phyloP scores from a whole-genome alignment of 1,284 basidiomycete species.

The Austroboletus novae-zelandiae region DNA sequence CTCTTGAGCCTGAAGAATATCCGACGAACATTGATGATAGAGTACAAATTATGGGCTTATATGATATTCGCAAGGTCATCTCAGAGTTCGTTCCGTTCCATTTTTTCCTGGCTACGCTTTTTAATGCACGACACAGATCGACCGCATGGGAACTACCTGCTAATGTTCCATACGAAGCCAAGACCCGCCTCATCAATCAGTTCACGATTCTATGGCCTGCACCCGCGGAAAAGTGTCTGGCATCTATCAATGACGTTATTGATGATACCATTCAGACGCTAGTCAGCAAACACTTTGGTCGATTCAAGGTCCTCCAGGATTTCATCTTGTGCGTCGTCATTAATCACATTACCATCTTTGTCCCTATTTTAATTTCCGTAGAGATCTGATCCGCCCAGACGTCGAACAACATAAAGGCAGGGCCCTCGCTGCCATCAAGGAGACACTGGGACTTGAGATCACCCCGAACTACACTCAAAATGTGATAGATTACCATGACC shows the following conservation, averaged over 20 bases:
- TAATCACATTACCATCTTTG: too few relatives aligned
- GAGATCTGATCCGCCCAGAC: constrained; percentile 22
- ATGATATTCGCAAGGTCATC: constrained; percentile 34
- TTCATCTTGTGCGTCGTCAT: constrained; percentile 28
- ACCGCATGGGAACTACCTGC: constrained; percentile 52
- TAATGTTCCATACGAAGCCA: constrained; percentile 51
- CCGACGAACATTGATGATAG: background rate
- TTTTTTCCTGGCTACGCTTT: background rate
- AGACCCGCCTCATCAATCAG: constrained; percentile 39
- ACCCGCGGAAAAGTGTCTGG: constrained; percentile 42
- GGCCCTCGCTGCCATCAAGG: constrained; percentile 12
- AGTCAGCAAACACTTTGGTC: constrained; percentile 34
- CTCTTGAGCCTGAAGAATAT: constrained; percentile 10
- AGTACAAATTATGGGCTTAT: constrained; percentile 23
- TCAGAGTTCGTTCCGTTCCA: constrained; percentile 22
- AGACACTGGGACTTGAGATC: constrained; percentile 29
- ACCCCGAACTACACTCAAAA: constrained; percentile 35
- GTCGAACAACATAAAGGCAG: constrained; percentile 20
- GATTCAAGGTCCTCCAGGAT: constrained; percentile 29
- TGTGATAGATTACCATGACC: constrained; percentile 21
- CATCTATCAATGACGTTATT: constrained; percentile 30
- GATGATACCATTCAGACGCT: constrained; percentile 17
- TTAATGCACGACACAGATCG: constrained; percentile 31
- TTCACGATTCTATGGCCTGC: constrained; percentile 41
- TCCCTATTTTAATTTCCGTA: constrained; percentile 1